phyloP scores from a whole-genome alignment of 495 filamentous ascomycete genomes.

The Clohesyomyces aquaticus region DNA sequence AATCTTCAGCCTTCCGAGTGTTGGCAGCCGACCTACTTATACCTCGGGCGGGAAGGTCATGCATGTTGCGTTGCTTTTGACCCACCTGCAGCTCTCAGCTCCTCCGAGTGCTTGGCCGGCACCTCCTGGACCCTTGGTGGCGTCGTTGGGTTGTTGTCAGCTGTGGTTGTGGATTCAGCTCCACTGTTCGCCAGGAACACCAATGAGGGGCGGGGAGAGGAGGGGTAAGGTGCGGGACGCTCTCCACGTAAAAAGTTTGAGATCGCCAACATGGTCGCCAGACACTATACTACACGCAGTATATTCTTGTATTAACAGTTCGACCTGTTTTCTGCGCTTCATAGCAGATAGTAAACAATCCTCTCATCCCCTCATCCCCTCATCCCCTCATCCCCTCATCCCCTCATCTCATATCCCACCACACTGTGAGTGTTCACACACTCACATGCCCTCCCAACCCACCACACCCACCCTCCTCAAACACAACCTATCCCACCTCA shows the following conservation, averaged over 20 bases:
- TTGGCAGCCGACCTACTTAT: not conserved
- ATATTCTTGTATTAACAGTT: no score
- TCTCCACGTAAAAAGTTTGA: no score
- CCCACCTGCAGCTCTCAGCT: not conserved
- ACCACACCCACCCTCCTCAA: conserved; percentile 3
- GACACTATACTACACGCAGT: no score
- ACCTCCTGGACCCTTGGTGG: not conserved
- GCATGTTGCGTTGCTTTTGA: not conserved
- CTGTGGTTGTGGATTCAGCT: conserved; percentile 7
- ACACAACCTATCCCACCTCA: conserved; percentile 37
- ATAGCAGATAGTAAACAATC: no score
- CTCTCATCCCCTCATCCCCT: no score
- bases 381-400: no score
- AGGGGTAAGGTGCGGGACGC: conserved; percentile 1
- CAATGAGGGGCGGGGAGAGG: conserved; percentile 8
- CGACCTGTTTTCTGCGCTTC: no score
- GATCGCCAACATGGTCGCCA: no score
- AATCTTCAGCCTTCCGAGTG: no score
- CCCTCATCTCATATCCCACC: no score
- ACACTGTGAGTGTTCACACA: no score
- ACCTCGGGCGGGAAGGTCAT: not conserved
- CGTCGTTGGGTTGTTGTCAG: no score
- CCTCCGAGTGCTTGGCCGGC: not conserved
- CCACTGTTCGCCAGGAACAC: conserved; percentile 21
- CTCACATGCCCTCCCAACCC: not conserved